Percentiles rank a stretch among this genome's conserved stretches.
phyloP scores from a whole-genome alignment of 306 rosid species.

The Vigna angularis region DNA sequence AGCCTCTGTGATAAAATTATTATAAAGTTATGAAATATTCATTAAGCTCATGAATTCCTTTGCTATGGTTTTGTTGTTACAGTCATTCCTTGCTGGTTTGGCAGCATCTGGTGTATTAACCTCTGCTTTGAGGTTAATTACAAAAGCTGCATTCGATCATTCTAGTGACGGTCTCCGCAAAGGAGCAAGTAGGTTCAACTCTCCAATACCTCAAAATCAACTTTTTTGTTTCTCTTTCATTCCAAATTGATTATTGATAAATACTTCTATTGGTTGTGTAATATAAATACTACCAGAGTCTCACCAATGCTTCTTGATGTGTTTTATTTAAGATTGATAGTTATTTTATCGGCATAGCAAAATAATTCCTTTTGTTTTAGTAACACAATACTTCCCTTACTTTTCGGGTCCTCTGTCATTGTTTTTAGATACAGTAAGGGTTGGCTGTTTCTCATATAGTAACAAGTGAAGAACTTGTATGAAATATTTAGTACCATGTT shows the following conservation, averaged over 20 bases:
- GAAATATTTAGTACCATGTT: too few species aligned
- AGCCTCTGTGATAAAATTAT: neutral
- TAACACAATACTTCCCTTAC: neutral
- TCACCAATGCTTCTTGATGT: neutral
- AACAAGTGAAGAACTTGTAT: too few species aligned
- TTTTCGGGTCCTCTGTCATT: neutral
- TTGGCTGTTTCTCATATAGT: too few species aligned
- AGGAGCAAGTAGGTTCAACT: conserved; percentile 83
- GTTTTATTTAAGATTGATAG: neutral
- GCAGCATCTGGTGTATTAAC: conserved; percentile 93
- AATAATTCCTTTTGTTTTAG: neutral
- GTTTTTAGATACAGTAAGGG: neutral
- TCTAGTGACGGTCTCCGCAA: conserved; percentile 75
- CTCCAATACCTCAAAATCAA: neutral
- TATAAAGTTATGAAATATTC: neutral
- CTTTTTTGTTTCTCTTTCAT: neutral
- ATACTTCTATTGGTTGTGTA: too few species aligned
- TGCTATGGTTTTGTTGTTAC: conserved; percentile 39
- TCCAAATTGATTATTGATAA: too few species aligned
- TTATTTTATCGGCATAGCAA: neutral
- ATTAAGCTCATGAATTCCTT: neutral
- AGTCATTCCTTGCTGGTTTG: conserved; percentile 84
- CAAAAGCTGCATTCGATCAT: conserved; percentile 80
- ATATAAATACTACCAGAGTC: too few species aligned
- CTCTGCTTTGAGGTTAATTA: conserved; percentile 77